Evolutionary conservation across 2,329 filamentous ascomycete species (phyloP).

Genomic region (Fusarium succisae): DNA sequence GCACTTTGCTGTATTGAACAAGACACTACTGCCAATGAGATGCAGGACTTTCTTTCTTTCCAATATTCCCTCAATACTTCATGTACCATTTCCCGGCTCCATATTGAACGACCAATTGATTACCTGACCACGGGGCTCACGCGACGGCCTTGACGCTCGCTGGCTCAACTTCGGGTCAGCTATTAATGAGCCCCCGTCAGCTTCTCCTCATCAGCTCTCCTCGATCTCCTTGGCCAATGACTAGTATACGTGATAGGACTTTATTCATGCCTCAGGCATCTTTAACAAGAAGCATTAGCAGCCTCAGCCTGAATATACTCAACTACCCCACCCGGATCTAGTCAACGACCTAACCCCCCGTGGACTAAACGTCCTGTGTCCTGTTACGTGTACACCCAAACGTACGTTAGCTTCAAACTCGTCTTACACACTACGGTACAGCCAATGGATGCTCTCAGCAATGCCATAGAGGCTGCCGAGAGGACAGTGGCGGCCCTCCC

Average conservation of each 20-base stretch:
- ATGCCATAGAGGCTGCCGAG: not conserved
- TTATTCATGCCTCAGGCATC: too few relatives aligned
- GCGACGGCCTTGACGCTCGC: too few relatives aligned
- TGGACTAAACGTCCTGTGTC: too few relatives aligned
- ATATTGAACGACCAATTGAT: accelerated
- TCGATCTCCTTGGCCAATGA: too few relatives aligned
- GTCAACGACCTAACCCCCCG: too few relatives aligned
- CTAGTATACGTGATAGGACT: too few relatives aligned
- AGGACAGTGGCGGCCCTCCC: not conserved
- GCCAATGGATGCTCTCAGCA: not conserved
- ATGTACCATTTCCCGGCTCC: accelerated
- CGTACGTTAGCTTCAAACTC: not conserved
- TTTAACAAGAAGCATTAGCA: too few relatives aligned
- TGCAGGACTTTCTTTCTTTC: not conserved
- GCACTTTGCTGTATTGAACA: accelerated
- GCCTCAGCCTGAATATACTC: too few relatives aligned
- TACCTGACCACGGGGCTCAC: accelerated
- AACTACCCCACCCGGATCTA: too few relatives aligned
- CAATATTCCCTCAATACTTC: accelerated
- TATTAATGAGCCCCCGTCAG: too few relatives aligned
- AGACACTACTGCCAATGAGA: not conserved
- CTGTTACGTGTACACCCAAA: accelerated
- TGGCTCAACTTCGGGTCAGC: too few relatives aligned
- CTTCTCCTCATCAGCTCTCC: too few relatives aligned
- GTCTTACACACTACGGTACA: not conserved